Evolutionary conservation across 2,329 filamentous ascomycete genomes (phyloP), one percentile per base, ranked within the genome.

Genomic region (Lizonia empirigonia): DNA sequence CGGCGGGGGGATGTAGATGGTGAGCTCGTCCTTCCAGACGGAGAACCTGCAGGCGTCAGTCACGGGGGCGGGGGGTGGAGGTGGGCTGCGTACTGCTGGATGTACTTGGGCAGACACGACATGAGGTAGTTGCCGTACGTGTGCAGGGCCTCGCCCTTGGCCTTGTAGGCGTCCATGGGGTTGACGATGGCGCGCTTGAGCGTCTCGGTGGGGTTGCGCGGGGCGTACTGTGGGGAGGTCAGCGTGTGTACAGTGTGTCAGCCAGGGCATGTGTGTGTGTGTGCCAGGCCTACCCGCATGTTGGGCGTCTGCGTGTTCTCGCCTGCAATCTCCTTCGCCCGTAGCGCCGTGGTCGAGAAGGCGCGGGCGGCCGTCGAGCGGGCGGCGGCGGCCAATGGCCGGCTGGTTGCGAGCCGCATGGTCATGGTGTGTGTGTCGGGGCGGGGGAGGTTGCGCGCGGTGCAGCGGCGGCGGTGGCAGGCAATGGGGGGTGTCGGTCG

Each of bases 21-120:
- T 91, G 72, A 99, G 85, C 78, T 99, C 94, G 73, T 99, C 94
- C 80, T 99, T 99, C 94, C 94, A 99, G 48, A 99, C 93, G 10
- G 92, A 96, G 80, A 97, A 97, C 50, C 77, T 79, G 55, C n/a
- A 5, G 22, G n/a, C n/a, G n/a, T n/a, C n/a, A n/a, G n/a, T n/a
- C n/a, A 15, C 5, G 30, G 12, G 12, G 2, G 26, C n/a, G n/a
- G n/a, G n/a, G n/a, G n/a, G n/a, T n/a, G n/a, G n/a, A n/a, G n/a
- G n/a, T n/a, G n/a, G n/a, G n/a, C n/a, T n/a, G n/a, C 74, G 26
- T 70, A 79, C 79, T 99, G 94, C 80, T 99, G 95, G 67, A 99
- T 85, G 78, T 96, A 97, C 82, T 97, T 97, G 67, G 94, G 95
- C 70, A 99, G 78, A 76, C 90, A 96, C 63, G 91, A 92, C 85